Evolutionary conservation across 2,329 filamentous ascomycete genomes (phyloP).

Genomic region (Cordyceps cicadae): DNA sequence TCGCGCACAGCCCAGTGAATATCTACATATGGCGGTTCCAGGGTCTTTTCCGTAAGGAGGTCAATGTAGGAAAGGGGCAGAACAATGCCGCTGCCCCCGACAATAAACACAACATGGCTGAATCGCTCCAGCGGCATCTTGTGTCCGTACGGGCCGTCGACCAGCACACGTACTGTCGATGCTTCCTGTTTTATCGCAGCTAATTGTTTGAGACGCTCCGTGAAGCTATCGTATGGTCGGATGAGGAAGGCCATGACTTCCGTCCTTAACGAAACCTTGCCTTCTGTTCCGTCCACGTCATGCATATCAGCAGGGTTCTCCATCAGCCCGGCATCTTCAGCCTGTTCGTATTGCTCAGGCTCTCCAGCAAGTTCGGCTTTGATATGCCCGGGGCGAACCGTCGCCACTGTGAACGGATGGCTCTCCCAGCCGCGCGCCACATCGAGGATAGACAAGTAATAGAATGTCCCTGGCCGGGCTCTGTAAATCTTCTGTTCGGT

Average conservation of each 20-base stretch:
- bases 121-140: conserved; percentile 30
- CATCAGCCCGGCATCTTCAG: conserved; percentile 23
- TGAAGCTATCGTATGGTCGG: conserved; percentile 38
- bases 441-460: conserved; percentile 36
- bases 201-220: conserved; percentile 26
- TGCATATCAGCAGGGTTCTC: conserved; percentile 1
- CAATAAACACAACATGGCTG: conserved; percentile 33
- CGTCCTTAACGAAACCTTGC: neutral
- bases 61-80: conserved; percentile 32
- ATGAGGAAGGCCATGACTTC: conserved; percentile 34
- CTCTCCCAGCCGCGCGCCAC: conserved; percentile 37
- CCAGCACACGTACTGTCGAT: conserved; percentile 26
- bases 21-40: conserved; percentile 12
- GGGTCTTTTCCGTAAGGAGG: conserved; percentile 16
- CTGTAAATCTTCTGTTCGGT: conserved; percentile 25
- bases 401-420: conserved; percentile 41
- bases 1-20: conserved; percentile 36
- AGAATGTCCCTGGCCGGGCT: conserved; percentile 34
- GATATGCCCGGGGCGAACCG: conserved; percentile 18
- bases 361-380: conserved; percentile 21
- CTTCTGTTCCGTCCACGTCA: conserved; percentile 2
- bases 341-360: conserved; percentile 22
- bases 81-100: conserved; percentile 38
- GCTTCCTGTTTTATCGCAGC: conserved; percentile 18
- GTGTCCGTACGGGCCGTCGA: conserved; percentile 39